phyloP scores from a whole-genome alignment of 371 early-diverging fungal species.

The Apophysomyces trapeziformis region DNA sequence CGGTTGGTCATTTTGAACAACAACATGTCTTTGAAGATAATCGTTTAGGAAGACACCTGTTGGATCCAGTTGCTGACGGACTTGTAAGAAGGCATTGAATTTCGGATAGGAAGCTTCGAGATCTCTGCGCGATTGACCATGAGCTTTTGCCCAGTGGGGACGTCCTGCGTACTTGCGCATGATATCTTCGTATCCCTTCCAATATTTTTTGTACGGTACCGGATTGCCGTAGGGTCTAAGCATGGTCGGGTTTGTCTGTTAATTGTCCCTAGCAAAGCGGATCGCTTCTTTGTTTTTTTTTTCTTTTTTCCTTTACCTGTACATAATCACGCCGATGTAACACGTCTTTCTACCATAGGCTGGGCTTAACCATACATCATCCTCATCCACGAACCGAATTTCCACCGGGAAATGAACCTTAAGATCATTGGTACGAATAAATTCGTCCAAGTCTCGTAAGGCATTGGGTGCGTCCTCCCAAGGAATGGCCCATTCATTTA shows the following conservation, averaged over 20 bases:
- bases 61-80: slow-evolving; percentile 74
- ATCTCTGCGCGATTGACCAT: slow-evolving; percentile 60
- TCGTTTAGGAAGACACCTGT: slow-evolving; percentile 75
- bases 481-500: slow-evolving; percentile 87
- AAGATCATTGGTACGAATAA: slow-evolving; percentile 58
- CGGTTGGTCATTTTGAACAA: slow-evolving; percentile 20
- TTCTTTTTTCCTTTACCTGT: slow-evolving; percentile 46
- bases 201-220: slow-evolving; percentile 78
- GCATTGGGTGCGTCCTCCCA: slow-evolving; percentile 68
- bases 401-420: slow-evolving; percentile 83
- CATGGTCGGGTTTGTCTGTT: neutral
- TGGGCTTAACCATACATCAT: slow-evolving; percentile 84
- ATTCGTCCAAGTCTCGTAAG: slow-evolving; percentile 60
- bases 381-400: slow-evolving; percentile 77
- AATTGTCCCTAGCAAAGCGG: neutral
- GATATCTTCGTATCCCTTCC: slow-evolving; percentile 78
- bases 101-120: slow-evolving; percentile 68
- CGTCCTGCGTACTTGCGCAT: slow-evolving; percentile 76
- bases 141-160: slow-evolving; percentile 90
- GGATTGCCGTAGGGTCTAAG: slow-evolving; percentile 72
- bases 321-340: slow-evolving; percentile 88
- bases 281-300: neutral
- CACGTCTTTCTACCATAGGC: slow-evolving; percentile 72
- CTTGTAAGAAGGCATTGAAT: slow-evolving; percentile 60
- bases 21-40: slow-evolving; percentile 71